Evolutionary conservation across 306 rosid genomes (phyloP).

Genomic region (apple (Malus domestica)): DNA sequence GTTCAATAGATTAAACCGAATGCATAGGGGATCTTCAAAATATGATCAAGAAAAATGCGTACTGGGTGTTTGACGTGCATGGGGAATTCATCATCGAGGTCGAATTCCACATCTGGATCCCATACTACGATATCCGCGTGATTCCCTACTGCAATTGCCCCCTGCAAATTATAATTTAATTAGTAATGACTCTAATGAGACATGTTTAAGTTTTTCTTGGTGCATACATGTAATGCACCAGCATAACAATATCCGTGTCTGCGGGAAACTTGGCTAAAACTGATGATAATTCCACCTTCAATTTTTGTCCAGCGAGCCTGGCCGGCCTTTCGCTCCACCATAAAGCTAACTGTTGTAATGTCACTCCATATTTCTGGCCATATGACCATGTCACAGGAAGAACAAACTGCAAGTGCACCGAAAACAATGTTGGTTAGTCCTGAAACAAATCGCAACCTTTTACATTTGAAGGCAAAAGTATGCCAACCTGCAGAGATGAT

Average conservation of each 20-base stretch:
- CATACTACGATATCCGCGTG: constrained; percentile 85
- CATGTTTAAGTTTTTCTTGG: background rate
- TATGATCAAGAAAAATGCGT: constrained; percentile 3
- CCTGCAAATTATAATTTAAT: constrained; percentile 42
- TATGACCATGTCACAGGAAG: constrained; percentile 85
- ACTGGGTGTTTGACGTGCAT: constrained; percentile 67
- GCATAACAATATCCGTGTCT: background rate
- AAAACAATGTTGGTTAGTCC: constrained; percentile 12
- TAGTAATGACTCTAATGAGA: background rate
- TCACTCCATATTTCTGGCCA: constrained; percentile 66
- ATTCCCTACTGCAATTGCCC: constrained; percentile 66
- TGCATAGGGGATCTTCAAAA: background rate
- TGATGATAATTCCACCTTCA: constrained; percentile 43
- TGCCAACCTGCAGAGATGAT: constrained; percentile 76
- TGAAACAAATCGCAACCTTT: background rate
- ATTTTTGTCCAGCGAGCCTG: constrained; percentile 57
- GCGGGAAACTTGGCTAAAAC: background rate
- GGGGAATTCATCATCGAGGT: constrained; percentile 48
- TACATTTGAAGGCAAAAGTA: background rate
- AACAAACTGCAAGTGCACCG: constrained; percentile 50
- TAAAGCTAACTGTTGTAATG: constrained; percentile 64
- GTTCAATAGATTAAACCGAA: background rate
- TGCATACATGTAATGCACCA: background rate
- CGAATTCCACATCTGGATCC: constrained; percentile 78
- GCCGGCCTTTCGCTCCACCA: constrained; percentile 98